phyloP scores from a whole-genome alignment of 2,329 filamentous ascomycete species.

The Coleophoma eucalyptorum region DNA sequence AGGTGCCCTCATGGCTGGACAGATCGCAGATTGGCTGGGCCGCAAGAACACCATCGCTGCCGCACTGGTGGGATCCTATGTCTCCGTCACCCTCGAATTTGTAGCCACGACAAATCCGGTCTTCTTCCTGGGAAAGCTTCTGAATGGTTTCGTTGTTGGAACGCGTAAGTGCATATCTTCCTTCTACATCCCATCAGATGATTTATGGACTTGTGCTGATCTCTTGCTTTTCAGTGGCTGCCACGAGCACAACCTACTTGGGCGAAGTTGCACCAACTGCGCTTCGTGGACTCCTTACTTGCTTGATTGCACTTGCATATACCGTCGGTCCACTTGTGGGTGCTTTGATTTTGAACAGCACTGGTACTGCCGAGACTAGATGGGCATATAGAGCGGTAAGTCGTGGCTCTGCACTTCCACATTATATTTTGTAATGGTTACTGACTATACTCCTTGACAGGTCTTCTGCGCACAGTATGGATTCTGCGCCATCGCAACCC shows the following conservation, averaged over 20 bases:
- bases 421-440: too few species aligned
- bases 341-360: conserved; percentile 28
- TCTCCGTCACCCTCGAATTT: conserved; percentile 25
- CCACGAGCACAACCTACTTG: conserved; percentile 41
- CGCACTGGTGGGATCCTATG: neutral
- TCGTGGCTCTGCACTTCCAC: too few species aligned
- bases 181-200: too few species aligned
- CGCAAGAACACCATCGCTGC: neutral
- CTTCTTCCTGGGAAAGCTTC: conserved; percentile 40
- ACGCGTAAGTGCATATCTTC: conserved; percentile 16
- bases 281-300: conserved; percentile 23
- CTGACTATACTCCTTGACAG: too few species aligned
- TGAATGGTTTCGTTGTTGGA: conserved; percentile 37
- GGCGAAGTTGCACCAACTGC: conserved; percentile 29
- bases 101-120: conserved; percentile 28
- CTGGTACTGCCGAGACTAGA: conserved; percentile 19
- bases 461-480: conserved; percentile 29
- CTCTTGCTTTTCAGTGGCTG: conserved; percentile 27
- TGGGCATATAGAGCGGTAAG: conserved; percentile 27
- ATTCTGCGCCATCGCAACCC: conserved; percentile 26
- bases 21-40: conserved; percentile 28
- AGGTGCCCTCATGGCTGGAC: conserved; percentile 29
- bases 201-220: too few species aligned
- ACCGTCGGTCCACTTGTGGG: conserved; percentile 19
- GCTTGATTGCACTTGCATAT: conserved; percentile 24